phyloP scores from a whole-genome alignment of 192 early-diverging fungal species.

The Coemansia sp. region DNA sequence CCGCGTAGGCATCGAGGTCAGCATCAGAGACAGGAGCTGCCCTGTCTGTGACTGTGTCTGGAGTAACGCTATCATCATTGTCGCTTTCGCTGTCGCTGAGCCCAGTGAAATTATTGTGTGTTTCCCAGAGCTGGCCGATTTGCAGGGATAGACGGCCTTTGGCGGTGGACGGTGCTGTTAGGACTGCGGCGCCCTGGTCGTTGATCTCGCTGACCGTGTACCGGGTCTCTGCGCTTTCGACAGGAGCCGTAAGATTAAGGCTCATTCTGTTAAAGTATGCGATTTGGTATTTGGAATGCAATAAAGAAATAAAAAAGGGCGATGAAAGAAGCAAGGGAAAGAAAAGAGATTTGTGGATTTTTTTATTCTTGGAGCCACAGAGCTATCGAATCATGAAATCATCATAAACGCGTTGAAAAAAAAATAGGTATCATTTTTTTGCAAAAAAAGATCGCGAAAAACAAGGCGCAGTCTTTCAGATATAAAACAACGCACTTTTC shows the following conservation, averaged over 20 bases:
- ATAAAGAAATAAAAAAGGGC: not conserved
- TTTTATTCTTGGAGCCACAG: too few relatives aligned
- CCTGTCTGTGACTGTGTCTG: not conserved
- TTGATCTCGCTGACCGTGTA: constrained; percentile 31
- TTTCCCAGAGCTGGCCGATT: constrained; percentile 47
- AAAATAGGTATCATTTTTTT: not conserved
- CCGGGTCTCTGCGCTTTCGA: constrained; percentile 26
- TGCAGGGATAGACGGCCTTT: constrained; percentile 38
- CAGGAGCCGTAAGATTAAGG: constrained; percentile 11
- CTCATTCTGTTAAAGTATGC: not conserved
- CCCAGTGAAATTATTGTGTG: constrained; percentile 36
- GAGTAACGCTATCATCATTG: not conserved
- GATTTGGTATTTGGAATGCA: too few relatives aligned
- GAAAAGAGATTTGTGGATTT: not conserved
- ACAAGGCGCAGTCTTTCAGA: not conserved
- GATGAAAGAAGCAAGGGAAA: not conserved
- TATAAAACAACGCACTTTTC: not conserved
- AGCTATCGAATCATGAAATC: too few relatives aligned
- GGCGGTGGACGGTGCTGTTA: constrained; percentile 23
- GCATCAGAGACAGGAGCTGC: not conserved
- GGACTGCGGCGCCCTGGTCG: constrained; percentile 12
- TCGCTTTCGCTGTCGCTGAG: constrained; percentile 6
- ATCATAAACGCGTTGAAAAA: not conserved
- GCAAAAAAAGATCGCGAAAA: not conserved
- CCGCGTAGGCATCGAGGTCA: constrained; percentile 38